A percentile compares a stretch with the other conserved stretches of the same genome.
Evolutionary conservation across 2,329 filamentous ascomycete species (phyloP).

Genomic region (Stagonosporopsis vannaccii): DNA sequence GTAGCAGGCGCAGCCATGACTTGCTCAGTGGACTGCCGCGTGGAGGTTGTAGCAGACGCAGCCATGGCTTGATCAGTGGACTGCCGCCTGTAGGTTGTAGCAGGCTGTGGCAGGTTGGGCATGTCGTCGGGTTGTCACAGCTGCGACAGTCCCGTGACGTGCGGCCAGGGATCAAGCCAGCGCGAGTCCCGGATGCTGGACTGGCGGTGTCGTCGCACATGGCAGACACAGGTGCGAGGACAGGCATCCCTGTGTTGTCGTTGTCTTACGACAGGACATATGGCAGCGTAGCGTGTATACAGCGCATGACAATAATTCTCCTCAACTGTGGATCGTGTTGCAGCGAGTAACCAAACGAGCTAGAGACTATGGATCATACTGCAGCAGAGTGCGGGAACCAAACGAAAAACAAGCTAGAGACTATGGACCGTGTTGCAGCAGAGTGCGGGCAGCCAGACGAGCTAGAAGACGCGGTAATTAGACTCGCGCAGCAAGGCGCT

Average conservation of each 20-base stretch:
- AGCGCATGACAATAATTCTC: constrained; percentile 5
- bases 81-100: neutral
- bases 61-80: neutral
- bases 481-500: too few relatives aligned
- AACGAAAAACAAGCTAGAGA: too few relatives aligned
- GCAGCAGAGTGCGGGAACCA: too few relatives aligned
- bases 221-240: neutral
- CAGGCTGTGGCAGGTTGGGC: constrained; percentile 1
- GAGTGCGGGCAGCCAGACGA: too few relatives aligned
- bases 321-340: neutral
- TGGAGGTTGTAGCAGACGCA: neutral
- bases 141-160: constrained; percentile 9
- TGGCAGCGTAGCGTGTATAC: constrained; percentile 10
- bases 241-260: neutral
- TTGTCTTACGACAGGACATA: neutral
- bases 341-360: too few relatives aligned
- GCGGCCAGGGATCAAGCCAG: neutral
- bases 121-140: neutral
- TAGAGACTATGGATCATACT: too few relatives aligned
- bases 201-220: constrained; percentile 14
- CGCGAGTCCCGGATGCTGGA: constrained; percentile 1
- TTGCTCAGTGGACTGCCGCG: too few relatives aligned
- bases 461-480: too few relatives aligned
- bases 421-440: too few relatives aligned
- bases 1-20: neutral